Conservation (phyloP, 768 basidiomycete genomes). For the Hydnum rufescens region DNA sequence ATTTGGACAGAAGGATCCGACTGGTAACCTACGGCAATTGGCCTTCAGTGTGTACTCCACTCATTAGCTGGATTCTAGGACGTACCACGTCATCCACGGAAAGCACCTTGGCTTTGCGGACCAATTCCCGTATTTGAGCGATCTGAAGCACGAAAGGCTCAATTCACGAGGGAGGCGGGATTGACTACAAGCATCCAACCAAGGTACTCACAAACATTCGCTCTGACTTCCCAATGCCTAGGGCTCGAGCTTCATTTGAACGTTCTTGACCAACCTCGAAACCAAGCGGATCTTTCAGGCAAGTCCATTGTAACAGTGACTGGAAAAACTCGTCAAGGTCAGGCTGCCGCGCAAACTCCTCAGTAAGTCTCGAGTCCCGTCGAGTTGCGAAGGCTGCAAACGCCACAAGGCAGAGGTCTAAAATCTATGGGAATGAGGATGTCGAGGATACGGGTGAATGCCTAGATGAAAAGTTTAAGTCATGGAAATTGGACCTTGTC, state of each 20-base stretch:
- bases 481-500: constrained; percentile 28
- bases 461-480: constrained; percentile 12
- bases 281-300: constrained; percentile 17
- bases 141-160: constrained; percentile 2
- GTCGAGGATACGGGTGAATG: background rate
- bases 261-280: constrained; percentile 3
- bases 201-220: constrained; percentile 27
- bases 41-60: background rate
- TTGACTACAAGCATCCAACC: background rate
- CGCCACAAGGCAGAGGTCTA: constrained; percentile 42
- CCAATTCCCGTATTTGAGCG: background rate
- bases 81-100: background rate
- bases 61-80: background rate
- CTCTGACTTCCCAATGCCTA: constrained; percentile 40
- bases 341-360: constrained; percentile 29
- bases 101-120: background rate
- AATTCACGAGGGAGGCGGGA: background rate
- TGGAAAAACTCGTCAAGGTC: constrained; percentile 14
- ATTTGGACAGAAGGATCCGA: background rate
- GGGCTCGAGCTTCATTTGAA: constrained; percentile 22
- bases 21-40: background rate
- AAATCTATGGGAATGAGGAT: no score
- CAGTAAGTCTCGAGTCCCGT: constrained; percentile 32
- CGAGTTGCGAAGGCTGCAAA: constrained; percentile 44
- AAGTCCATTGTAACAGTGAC: constrained; percentile 1